Base-by-base conservation (phyloP, 2,329 filamentous ascomycete species). In the Curvularia spicifera region DNA sequence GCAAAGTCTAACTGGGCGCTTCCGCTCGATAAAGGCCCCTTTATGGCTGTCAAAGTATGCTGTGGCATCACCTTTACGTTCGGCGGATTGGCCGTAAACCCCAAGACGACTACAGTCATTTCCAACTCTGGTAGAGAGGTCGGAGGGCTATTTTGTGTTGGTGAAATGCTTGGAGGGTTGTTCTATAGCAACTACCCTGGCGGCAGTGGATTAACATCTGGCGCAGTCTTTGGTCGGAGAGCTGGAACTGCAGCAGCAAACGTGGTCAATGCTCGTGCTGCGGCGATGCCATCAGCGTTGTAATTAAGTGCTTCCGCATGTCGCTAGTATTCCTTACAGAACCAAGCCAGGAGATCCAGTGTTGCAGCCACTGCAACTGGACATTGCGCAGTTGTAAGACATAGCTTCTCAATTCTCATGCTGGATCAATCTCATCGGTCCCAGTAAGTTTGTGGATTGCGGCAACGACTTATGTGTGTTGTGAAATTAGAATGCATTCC, bases 1-100 rank as follows among this genome's bases (percentile, higher is more conserved):
- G 77, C 82, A 0, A 91, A 90, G 75, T 84, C 85, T 0, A 90
- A 90, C 62, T 90, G 87, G 88, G 87, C 87, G 0, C 63, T 86
- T 5, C 82, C 87, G 0, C 65, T 90, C 7, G 79, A 82, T 37
- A 71, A 84, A 60, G 77, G 78, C 0, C 87, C 87, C 0, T 90
- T 86, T 65, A 73, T 87, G 24, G 87, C 87, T 0, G 83, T 90
- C 45, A 85, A 85, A 63, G 86, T 90, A 2, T 84, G 83, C 4
- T 86, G 85, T 45, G 88, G 88, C 1, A 82, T 90, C 15, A 89
- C 87, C 0, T 90, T 90, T 64, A 90, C 87, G 0, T 90, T 90
- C 75, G 88, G 87, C 1, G 87, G 88, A 0, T 73, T 90, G 6
- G 79, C 80, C 5, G 82, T 87, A 1, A 80, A 85, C 48, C 80